Percentiles rank a stretch among this genome's conserved stretches.
These are phyloP conservation scores for Fulvia fulva DNA, from an alignment of 2,329 filamentous ascomycete species.

Conservation along the genomic window DNA sequence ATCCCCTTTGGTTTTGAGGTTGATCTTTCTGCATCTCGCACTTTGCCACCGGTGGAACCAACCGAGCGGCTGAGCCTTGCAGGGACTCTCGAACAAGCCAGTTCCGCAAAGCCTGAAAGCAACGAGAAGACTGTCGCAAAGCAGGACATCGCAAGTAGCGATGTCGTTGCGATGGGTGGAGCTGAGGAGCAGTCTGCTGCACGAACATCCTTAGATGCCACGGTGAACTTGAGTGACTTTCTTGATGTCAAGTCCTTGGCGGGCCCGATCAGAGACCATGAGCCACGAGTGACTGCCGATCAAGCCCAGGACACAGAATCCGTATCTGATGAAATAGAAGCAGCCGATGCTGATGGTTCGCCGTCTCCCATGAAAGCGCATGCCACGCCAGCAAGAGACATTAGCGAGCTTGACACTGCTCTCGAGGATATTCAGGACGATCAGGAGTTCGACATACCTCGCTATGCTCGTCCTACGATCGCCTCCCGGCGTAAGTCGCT, in stretches of 20 bases:
- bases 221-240: constrained; percentile 30
- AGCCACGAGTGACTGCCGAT: background rate
- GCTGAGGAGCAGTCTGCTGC: background rate
- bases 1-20: constrained; percentile 29
- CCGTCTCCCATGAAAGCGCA: background rate
- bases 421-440: constrained; percentile 8
- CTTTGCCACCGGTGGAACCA: constrained; percentile 13
- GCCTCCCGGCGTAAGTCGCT: constrained; percentile 34
- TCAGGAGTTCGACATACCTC: constrained; percentile 18
- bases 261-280: constrained; percentile 6
- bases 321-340: background rate
- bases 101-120: background rate
- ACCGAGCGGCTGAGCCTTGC: constrained; percentile 12
- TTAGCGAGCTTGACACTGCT: background rate
- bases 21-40: constrained; percentile 13
- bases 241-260: constrained; percentile 26
- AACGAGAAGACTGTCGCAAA: background rate
- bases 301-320: background rate
- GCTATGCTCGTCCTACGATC: constrained; percentile 32
- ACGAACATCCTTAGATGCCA: constrained; percentile 15
- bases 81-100: background rate
- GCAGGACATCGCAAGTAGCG: background rate
- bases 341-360: background rate
- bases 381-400: background rate
- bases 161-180: too few relatives aligned